Conservation (phyloP, 2,329 filamentous ascomycete genomes). For the Dothideomycetes sp. region DNA sequence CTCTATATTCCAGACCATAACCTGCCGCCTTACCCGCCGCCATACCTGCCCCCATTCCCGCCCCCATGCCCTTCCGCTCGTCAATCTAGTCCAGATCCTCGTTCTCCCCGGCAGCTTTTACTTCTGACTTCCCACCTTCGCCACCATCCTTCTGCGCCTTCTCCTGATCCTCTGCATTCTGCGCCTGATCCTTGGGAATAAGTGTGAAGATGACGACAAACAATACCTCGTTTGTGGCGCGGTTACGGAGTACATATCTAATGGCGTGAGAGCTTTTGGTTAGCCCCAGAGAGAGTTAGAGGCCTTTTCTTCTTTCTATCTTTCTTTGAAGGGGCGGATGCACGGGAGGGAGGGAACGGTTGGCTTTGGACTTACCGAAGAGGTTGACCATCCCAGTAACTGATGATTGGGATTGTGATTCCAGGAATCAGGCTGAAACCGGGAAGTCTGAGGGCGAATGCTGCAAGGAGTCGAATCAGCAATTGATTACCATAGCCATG, state of each 20-base stretch:
- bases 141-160: constrained; percentile 10
- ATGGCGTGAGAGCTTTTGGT: constrained; percentile 61
- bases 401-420: constrained; percentile 61
- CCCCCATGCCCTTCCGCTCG: too few species aligned
- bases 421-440: constrained; percentile 44
- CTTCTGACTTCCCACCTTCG: not conserved
- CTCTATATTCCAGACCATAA: too few species aligned
- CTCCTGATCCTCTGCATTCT: constrained; percentile 9
- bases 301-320: too few species aligned
- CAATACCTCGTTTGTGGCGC: constrained; percentile 60
- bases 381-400: constrained; percentile 70
- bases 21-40: too few species aligned
- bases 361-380: constrained; percentile 47
- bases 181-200: constrained; percentile 55
- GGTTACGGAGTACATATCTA: constrained; percentile 87
- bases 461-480: constrained; percentile 19
- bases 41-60: too few species aligned
- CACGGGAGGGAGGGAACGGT: constrained; percentile 15
- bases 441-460: constrained; percentile 60
- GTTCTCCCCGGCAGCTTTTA: constrained; percentile 1
- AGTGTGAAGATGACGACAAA: constrained; percentile 74
- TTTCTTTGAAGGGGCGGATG: too few species aligned
- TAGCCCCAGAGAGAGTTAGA: constrained; percentile 7
- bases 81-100: constrained; percentile 1
- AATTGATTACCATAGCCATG: constrained; percentile 6